Conservation (phyloP, 208 protist species). For the Trypanosoma melophagium region DNA sequence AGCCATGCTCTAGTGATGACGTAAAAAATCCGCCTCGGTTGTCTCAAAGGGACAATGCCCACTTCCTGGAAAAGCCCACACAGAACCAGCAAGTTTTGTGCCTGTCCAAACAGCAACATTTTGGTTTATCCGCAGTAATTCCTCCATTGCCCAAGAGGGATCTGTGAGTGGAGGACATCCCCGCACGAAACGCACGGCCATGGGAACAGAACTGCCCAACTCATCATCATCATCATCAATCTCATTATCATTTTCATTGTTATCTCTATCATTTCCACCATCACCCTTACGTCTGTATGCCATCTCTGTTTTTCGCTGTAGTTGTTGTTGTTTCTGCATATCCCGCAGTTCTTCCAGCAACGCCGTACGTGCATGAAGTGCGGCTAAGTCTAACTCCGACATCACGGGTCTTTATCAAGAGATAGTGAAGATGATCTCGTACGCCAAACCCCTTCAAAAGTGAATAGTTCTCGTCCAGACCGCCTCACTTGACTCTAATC, state of each 20-base stretch:
- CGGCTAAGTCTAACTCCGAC: background rate
- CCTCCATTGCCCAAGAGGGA: conserved; percentile 84
- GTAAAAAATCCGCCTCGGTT: conserved; percentile 35
- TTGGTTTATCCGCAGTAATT: conserved; percentile 55
- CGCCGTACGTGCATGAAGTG: conserved; percentile 20
- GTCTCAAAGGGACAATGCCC: conserved; percentile 69
- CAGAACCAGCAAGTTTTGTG: conserved; percentile 40
- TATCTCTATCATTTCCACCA: background rate
- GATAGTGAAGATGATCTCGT: too few relatives aligned
- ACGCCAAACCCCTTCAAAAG: too few relatives aligned
- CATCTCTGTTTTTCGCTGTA: background rate
- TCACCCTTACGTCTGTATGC: background rate
- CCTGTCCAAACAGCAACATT: conserved; percentile 54
- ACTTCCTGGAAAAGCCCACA: conserved; percentile 72
- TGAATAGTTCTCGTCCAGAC: too few relatives aligned
- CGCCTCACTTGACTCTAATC: too few relatives aligned
- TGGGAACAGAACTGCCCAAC: background rate
- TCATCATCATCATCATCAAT: conserved; percentile 5
- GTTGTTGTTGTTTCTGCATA: conserved; percentile 11
- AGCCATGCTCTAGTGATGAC: conserved; percentile 2
- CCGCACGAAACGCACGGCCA: conserved; percentile 35
- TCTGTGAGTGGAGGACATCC: conserved; percentile 46
- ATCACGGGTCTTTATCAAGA: background rate
- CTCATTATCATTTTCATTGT: background rate
- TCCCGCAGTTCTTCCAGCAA: conserved; percentile 29